phyloP scores from a whole-genome alignment of 192 early-diverging fungal species.

The Dispira simplex region DNA sequence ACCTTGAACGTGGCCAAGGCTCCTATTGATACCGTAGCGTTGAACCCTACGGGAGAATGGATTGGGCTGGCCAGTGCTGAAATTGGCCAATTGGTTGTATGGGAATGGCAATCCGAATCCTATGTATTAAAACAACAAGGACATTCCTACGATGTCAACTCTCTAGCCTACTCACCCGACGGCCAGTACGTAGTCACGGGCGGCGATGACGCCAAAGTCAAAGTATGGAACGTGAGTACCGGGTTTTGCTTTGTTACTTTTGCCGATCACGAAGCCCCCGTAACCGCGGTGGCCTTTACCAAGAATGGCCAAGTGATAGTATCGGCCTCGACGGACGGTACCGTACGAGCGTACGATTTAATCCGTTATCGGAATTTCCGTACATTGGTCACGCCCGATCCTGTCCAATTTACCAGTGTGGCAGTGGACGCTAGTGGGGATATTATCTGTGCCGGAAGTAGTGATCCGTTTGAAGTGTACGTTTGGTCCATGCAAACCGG shows the following conservation, averaged over 20 bases:
- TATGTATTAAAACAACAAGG: constrained; percentile 99
- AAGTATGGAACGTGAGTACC: constrained; percentile 91
- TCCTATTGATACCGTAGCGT: constrained; percentile 73
- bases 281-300: constrained; percentile 82
- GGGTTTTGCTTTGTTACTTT: constrained; percentile 99
- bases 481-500: constrained; percentile 99
- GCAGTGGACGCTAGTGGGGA: constrained; percentile 96
- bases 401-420: constrained; percentile 85
- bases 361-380: constrained; percentile 97
- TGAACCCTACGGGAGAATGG: constrained; percentile 93
- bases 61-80: constrained; percentile 84
- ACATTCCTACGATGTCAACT: constrained; percentile 89
- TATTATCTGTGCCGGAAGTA: constrained; percentile 85
- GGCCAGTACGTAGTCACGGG: constrained; percentile 91
- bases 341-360: constrained; percentile 95
- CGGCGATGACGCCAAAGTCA: constrained; percentile 94
- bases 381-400: constrained; percentile 89
- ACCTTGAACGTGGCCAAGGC: constrained; percentile 91
- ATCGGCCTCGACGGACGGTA: constrained; percentile 91
- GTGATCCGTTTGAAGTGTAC: constrained; percentile 93
- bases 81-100: constrained; percentile 92
- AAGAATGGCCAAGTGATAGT: constrained; percentile 79
- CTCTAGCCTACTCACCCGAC: constrained; percentile 76
- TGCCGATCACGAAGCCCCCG: constrained; percentile 69
- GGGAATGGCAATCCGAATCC: constrained; percentile 99